A percentile compares a stretch with the other conserved stretches of the same genome.
These are phyloP conservation scores for Stromatinia cepivora DNA, from an alignment of 2,329 filamentous ascomycete species.

Conservation along the genomic window DNA sequence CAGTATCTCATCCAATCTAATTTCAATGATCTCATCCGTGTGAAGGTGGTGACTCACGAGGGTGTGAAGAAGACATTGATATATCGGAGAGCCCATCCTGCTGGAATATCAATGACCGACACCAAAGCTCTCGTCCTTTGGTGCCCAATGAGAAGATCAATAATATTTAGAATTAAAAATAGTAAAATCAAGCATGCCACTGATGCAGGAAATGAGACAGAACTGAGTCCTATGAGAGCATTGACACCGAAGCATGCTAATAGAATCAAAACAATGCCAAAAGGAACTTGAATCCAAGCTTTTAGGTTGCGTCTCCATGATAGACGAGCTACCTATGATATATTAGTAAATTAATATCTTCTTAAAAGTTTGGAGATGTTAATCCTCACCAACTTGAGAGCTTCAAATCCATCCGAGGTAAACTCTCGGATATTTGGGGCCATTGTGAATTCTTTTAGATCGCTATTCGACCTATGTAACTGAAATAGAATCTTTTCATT, in stretches of 20 bases:
- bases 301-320: constrained; percentile 39
- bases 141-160: constrained; percentile 50
- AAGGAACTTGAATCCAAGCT: constrained; percentile 55
- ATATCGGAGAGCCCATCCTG: constrained; percentile 28
- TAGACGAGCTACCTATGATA: constrained; percentile 33
- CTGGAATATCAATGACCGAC: constrained; percentile 52
- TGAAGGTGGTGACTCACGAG: constrained; percentile 13
- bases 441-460: not conserved
- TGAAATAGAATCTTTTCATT: not conserved
- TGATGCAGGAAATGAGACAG: constrained; percentile 58
- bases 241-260: constrained; percentile 46
- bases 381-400: constrained; percentile 35
- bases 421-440: constrained; percentile 1
- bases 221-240: constrained; percentile 46
- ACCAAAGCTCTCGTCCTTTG: constrained; percentile 51
- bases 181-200: constrained; percentile 58
- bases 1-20: constrained; percentile 1
- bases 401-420: constrained; percentile 33
- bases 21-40: not conserved
- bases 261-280: constrained; percentile 44
- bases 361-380: not conserved
- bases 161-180: constrained; percentile 51
- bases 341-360: constrained; percentile 25
- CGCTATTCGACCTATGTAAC: not conserved
- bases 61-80: constrained; percentile 29